phyloP scores from a whole-genome alignment of 495 filamentous ascomycete species.

The Trichoderma parareesei region DNA sequence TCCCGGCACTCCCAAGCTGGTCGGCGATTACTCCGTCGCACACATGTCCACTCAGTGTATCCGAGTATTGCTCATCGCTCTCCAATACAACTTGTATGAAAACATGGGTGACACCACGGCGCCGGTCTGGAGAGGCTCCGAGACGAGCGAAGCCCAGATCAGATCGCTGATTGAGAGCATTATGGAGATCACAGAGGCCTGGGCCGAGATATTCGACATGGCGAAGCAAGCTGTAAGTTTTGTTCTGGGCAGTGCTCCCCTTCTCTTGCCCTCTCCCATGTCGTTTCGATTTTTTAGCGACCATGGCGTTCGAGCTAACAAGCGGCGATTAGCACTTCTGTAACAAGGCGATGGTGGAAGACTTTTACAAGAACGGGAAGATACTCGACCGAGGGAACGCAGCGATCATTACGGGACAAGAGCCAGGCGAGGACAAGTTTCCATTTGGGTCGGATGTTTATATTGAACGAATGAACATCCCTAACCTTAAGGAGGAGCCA shows the following conservation, averaged over 20 bases:
- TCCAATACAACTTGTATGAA: constrained; percentile 12
- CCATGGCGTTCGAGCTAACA: not conserved
- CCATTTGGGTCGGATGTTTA: not conserved
- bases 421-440: not conserved
- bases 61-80: constrained; percentile 12
- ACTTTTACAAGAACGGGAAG: constrained; percentile 4
- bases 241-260: not conserved
- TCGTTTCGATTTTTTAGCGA: not conserved
- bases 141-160: constrained; percentile 6
- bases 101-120: constrained; percentile 13
- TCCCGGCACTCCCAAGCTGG: not conserved
- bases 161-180: not conserved
- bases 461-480: constrained; percentile 2
- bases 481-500: not conserved
- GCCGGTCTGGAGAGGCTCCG: constrained; percentile 10
- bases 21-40: constrained; percentile 10
- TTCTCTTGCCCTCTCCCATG: not conserved
- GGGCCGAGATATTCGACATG: constrained; percentile 8
- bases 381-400: constrained; percentile 6
- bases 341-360: constrained; percentile 1
- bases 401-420: not conserved
- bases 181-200: not conserved
- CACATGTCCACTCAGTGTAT: constrained; percentile 12
- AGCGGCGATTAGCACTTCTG: not conserved
- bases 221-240: not conserved